Percentiles rank a stretch among this genome's conserved stretches.
phyloP scores from a whole-genome alignment of 2,329 filamentous ascomycete species.

The Sarocladium strictum region DNA sequence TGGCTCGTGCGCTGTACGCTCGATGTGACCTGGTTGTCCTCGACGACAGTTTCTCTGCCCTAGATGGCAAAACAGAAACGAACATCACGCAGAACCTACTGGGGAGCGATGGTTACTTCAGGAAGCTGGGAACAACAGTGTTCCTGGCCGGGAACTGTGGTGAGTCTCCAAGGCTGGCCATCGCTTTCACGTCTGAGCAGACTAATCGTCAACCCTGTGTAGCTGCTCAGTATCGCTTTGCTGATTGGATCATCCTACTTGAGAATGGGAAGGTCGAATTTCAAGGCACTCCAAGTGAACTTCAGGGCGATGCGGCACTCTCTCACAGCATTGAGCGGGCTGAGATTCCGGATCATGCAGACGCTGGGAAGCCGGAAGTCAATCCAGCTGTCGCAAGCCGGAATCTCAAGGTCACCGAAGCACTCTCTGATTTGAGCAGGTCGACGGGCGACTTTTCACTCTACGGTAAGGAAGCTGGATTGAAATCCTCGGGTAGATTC shows the following conservation, averaged over 20 bases:
- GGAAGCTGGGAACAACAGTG: neutral
- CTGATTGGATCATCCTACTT: slow-evolving; percentile 36
- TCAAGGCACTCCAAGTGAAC: slow-evolving; percentile 31
- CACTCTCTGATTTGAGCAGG: slow-evolving; percentile 12
- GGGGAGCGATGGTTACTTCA: neutral
- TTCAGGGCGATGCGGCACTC: too few relatives aligned
- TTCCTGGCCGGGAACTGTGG: slow-evolving; percentile 14
- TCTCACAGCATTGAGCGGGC: too few relatives aligned
- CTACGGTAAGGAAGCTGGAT: neutral
- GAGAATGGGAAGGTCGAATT: slow-evolving; percentile 27
- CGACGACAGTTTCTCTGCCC: neutral
- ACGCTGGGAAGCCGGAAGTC: too few relatives aligned
- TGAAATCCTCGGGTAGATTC: neutral
- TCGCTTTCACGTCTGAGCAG: too few relatives aligned
- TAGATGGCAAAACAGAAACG: neutral
- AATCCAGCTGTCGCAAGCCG: neutral
- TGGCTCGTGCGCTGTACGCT: neutral
- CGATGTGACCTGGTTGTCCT: neutral
- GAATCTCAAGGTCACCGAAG: neutral
- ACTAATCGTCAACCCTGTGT: too few relatives aligned
- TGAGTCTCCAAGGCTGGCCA: too few relatives aligned
- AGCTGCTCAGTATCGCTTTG: too few relatives aligned
- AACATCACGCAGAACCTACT: neutral
- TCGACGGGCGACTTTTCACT: slow-evolving; percentile 25
- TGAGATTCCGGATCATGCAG: too few relatives aligned